Percentiles rank a stretch among this genome's conserved stretches.
These are phyloP conservation scores for Handroanthus guayacan DNA, from an alignment of 257 asterid genomes.

Conservation along the genomic window DNA sequence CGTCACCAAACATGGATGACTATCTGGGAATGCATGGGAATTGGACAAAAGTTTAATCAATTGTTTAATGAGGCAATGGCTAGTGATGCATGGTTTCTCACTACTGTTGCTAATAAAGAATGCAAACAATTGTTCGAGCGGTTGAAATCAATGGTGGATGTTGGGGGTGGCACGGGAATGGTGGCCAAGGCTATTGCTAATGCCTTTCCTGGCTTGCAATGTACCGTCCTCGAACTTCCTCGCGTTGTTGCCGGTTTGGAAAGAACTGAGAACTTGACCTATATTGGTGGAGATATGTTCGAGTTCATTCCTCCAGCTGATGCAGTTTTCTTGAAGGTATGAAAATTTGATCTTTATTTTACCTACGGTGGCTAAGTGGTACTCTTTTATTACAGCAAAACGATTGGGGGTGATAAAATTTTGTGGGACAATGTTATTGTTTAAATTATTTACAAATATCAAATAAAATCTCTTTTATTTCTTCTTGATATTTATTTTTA, in stretches of 20 bases:
- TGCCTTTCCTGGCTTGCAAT: no score
- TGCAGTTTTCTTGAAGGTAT: conserved; percentile 36
- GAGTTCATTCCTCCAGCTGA: conserved; percentile 38
- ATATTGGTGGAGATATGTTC: conserved; percentile 33
- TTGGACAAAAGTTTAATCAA: conserved; percentile 24
- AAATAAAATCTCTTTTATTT: no score
- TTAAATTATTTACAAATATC: no score
- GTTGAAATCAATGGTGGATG: not conserved
- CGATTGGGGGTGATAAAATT: no score
- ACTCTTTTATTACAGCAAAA: no score
- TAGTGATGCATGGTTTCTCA: conserved; percentile 34
- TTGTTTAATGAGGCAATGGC: conserved; percentile 47
- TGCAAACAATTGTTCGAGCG: conserved; percentile 42
- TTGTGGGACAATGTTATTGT: no score
- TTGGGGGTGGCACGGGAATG: conserved; percentile 36
- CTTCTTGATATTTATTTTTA: no score
- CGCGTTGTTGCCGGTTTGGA: conserved; percentile 6
- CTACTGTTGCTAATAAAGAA: not conserved
- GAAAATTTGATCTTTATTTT: no score
- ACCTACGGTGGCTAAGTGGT: no score
- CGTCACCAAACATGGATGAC: conserved; percentile 21
- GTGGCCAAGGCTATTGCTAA: no score
- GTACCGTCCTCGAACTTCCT: no score
- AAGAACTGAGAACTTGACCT: not conserved
- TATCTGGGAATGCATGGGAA: conserved; percentile 30